A percentile compares a stretch with the other conserved stretches of the same genome.
phyloP scores from a whole-genome alignment of 108 stramenopile genomes.

The Bacterosira constricta region DNA sequence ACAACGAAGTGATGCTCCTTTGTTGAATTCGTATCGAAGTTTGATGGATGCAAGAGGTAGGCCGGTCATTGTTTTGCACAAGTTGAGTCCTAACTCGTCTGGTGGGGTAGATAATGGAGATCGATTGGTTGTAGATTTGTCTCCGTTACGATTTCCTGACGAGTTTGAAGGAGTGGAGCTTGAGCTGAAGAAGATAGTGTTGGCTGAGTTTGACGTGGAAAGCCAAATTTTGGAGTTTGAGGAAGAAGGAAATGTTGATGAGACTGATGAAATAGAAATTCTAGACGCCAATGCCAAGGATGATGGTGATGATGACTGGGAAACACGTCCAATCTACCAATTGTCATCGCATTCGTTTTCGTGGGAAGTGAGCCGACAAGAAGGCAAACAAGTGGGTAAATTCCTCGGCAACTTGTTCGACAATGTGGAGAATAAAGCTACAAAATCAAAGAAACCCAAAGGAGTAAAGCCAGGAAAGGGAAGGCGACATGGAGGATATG shows the following conservation, averaged over 20 bases:
- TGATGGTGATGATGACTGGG: slow-evolving; percentile 45
- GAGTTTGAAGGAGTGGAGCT: slow-evolving; percentile 47
- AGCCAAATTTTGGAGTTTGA: not conserved
- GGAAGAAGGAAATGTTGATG: slow-evolving; percentile 15
- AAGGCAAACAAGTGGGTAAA: slow-evolving; percentile 79
- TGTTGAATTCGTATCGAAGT: slow-evolving; percentile 79
- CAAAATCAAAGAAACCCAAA: slow-evolving; percentile 59
- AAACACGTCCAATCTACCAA: slow-evolving; percentile 75
- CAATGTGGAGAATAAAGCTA: slow-evolving; percentile 52
- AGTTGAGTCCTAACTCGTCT: slow-evolving; percentile 40
- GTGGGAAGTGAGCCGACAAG: slow-evolving; percentile 60
- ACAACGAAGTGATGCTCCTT: slow-evolving; percentile 77
- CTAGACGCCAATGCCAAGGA: not conserved
- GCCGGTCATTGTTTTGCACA: slow-evolving; percentile 74
- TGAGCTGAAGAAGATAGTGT: slow-evolving; percentile 42
- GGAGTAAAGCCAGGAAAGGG: slow-evolving; percentile 80
- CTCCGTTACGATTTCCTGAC: slow-evolving; percentile 66
- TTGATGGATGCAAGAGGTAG: slow-evolving; percentile 82
- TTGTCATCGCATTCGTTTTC: slow-evolving; percentile 61
- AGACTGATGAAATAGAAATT: not conserved
- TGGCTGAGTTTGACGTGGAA: slow-evolving; percentile 22
- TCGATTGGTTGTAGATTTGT: slow-evolving; percentile 72
- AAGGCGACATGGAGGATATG: slow-evolving; percentile 81
- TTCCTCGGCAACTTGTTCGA: slow-evolving; percentile 57
- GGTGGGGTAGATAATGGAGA: slow-evolving; percentile 56